Base-by-base conservation (phyloP, 2,329 filamentous ascomycete genomes). In the Diplodia corticola region DNA sequence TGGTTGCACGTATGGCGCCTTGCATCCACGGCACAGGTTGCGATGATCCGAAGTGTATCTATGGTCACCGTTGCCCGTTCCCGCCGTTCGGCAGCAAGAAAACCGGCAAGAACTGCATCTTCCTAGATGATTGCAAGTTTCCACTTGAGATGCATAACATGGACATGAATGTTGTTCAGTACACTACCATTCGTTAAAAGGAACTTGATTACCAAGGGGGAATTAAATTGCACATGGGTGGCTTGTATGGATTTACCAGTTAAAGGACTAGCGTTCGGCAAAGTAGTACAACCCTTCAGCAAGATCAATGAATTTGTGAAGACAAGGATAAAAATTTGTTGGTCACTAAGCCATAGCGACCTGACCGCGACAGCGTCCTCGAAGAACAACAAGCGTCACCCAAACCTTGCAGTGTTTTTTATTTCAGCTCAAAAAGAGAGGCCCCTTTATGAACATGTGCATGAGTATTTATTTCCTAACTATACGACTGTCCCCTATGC, bases 1-100 rank as follows among this genome's bases (percentile, higher is more conserved):
- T 85, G 26, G 84, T 89, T 22, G 86, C 86, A 55, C 83, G 87
- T 60, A 87, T 88, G 85, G 86, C 85, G 3, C 85, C 86, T 26
- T 89, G 87, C 72, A 81, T 81, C 66, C 84, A 85, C 71, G 85
- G 85, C 12, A 80, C 82, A 59, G 80, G 80, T 15, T 89, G 87
- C 70, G 80, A 85, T 60, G 86, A 89, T 67, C 73, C 81, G 1
- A 83, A 84, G 67, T 89, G 87, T 75, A 88, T 88, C 61, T 88
- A 88, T 71, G 87, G 87, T 24, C 87, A 89, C 74, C 82, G 84
- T 40, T 89, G 86, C 71, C 85, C 85, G 20, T 84, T 85, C 68
- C 81, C 80, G 0, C 70, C 71, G 17, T 68, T 72, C 13, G 78
- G 73, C 55, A 73, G 72, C 22, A 79, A 81, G 30, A 83, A 84